Evolutionary conservation across 1,284 basidiomycete species (phyloP), one percentile per base, ranked within the genome.

Genomic region (Ustilago hordei): DNA sequence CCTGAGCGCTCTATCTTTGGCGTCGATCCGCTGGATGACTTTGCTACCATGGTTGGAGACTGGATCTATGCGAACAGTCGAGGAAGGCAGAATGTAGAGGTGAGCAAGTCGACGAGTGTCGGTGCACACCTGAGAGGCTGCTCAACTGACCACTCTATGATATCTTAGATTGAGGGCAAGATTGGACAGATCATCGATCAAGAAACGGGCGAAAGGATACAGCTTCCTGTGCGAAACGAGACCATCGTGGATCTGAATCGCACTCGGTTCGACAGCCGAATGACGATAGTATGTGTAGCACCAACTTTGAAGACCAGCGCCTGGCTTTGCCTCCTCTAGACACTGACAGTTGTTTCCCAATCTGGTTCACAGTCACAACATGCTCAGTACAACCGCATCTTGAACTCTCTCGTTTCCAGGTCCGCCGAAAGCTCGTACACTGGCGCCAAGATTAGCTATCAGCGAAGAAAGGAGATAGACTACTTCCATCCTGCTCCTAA

Each of bases 1-100:
- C 68, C 96, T 35, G 93, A 93, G 28, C 90, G 94, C 23, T 94
- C 93, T 23, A 94, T 98, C 79, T 92, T 98, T 52, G 94, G 93
- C 64, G 91, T 95, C 56, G 93, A 95, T 82, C 95, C 96, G 3
- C 88, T 95, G 45, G 95, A 98, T 87, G 95, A 98, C 85, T 95
- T 98, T 85, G 94, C 95, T 70, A 90, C 90, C 82, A 92, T 93
- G 80, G 90, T 99, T 54, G 95, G 93, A 31, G 94, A 98, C 86
- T 99, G 95, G 87, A 89, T 98, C 47, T 87, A 88, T 86, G 73
- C 80, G 13, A 69, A 81, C 23, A 86, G 87, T 19, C 79, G 81
- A 3, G 87, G 87, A 1, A 73, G 83, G 62, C 71, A 84, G 3
- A 85, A 89, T 73, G 85, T 90, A 69, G 89, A 90, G 86, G 89